Base-by-base conservation (phyloP, 1,139 yeast genomes). In the Yamadazyma kanchanaburiensis region DNA sequence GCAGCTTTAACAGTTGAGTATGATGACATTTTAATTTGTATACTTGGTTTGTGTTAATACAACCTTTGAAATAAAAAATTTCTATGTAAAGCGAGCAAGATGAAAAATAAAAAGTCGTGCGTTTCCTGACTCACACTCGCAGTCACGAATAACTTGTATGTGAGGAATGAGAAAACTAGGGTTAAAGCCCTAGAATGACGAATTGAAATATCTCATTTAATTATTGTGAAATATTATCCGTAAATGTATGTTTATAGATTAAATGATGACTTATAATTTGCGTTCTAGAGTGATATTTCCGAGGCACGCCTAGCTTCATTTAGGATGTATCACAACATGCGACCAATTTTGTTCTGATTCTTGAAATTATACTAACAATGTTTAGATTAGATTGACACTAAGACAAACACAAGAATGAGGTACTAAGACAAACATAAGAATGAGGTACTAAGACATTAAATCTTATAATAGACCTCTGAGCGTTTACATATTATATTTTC, bases 1-100 rank as follows among this genome's bases (percentile, higher is more conserved):
- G 95, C 78, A 70, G 95, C 85, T 78, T 85, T 84, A 71, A 89
- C 94, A 65, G 84, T 74, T 67, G 95, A 55, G 53, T 58, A 46
- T 29, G 46, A 29, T 42, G 68, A 58, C 71, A 64, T 64, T 43
- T 48, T 40, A 29, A 29, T 27, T 31, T 28, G 11, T 21, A 26
- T 32, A 31, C 15, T 29, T 33, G 31, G 38, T 31, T 30, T 30
- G 31, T 28, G 32, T 29, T 28, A 27, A 18, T 33, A 31, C 31
- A 31, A 25, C 38, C 33, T 25, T 25, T 23, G 28, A 24, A 29
- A 34, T 26, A 43, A 43, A 43, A 42, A 40, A 35, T 40, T 43
- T 40, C 40, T 32, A 28, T 28, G 27, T 18, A 27, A 25, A 32
- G 32, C 31, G 38, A 30, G 27, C 31, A 26, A 23, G 25, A 23